Base-by-base conservation (phyloP, 768 basidiomycete species). In the Mycena leptocephala region DNA sequence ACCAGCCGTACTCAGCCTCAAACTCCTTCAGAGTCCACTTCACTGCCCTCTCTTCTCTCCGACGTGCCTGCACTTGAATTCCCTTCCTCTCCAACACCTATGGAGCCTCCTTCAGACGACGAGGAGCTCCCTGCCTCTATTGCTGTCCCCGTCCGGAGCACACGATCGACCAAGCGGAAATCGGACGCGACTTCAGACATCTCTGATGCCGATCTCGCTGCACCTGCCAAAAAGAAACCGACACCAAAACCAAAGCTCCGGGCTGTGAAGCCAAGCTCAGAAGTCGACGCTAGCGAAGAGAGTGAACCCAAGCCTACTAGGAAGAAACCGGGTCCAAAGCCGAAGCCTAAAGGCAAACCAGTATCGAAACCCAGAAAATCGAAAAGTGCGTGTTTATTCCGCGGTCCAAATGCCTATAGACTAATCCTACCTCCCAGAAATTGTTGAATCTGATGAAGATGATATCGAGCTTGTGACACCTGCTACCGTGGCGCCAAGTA, bases 201-300 rank as follows among this genome's bases (percentile, higher is more conserved):
- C 64, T 65, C 64, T 48, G 64, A 65, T 65, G 64, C 30, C 41
- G 64, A 65, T 48, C 64, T 65, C 30, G 64, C 43, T 48, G 41
- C 43, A 53, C 65, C 48, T 33, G 48, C 65, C 43, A 65, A 65
- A 48, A 65, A 65, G 63, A 65, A 65, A 65, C 63, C 63, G 43
- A 43, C 43, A 30, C 63, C 63, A 16, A 65, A 65, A 28, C 43
- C 63, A 46, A 65, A 65, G 63, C 43, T 22, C 48, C 9, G 43
- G 65, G 22, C 64, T 65, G 43, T 46, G 43, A 65, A 66, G 46
- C 48, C 46, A 51, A 53, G 48, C 48, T 66, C 65, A 14, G 48
- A 66, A n/a, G 33, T 32, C 28, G 65, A 66, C 16, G 32, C 30
- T 32, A 66, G 30, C 22, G 51, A 53, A 66, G 46, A 53, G 48